Evolutionary conservation across 2,329 filamentous ascomycete genomes (phyloP).

Genomic region (Phialemoniopsis sp.): DNA sequence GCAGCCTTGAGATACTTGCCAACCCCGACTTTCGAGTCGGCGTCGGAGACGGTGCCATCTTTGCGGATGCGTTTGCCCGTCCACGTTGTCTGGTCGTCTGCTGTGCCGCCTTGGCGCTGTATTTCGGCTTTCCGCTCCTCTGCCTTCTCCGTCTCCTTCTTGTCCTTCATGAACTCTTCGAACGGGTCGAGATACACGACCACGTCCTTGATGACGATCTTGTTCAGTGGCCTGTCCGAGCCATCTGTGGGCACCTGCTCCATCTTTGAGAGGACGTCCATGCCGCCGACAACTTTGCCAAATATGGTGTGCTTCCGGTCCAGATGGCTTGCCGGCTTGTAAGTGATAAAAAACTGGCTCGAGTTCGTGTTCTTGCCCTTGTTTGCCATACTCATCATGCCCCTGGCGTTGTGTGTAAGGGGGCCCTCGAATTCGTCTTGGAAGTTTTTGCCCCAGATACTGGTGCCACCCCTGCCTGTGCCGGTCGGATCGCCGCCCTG

Average conservation of each 20-base stretch:
- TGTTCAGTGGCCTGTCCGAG: slow-evolving; percentile 69
- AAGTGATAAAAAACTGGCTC: slow-evolving; percentile 91
- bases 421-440: slow-evolving; percentile 91
- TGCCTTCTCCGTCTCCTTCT: slow-evolving; percentile 56
- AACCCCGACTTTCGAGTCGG: slow-evolving; percentile 37
- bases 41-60: slow-evolving; percentile 53
- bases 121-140: slow-evolving; percentile 59
- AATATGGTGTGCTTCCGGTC: slow-evolving; percentile 98
- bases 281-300: slow-evolving; percentile 74
- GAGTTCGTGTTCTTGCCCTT: slow-evolving; percentile 98
- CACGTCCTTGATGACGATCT: slow-evolving; percentile 78
- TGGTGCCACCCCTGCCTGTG: slow-evolving; percentile 83
- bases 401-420: slow-evolving; percentile 74
- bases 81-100: slow-evolving; percentile 91
- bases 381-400: slow-evolving; percentile 91
- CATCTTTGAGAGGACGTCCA: slow-evolving; percentile 68
- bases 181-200: slow-evolving; percentile 92
- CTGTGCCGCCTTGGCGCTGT: slow-evolving; percentile 63
- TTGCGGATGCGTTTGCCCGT: slow-evolving; percentile 84
- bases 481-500: slow-evolving; percentile 94
- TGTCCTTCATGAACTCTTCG: slow-evolving; percentile 82
- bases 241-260: slow-evolving; percentile 74
- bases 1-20: slow-evolving; percentile 81
- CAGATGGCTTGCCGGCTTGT: slow-evolving; percentile 78
- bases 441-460: slow-evolving; percentile 93